Percentiles rank a stretch among this genome's conserved stretches.
phyloP scores from a whole-genome alignment of 2,329 filamentous ascomycete species.

The Ascochyta viciae-villosae region DNA sequence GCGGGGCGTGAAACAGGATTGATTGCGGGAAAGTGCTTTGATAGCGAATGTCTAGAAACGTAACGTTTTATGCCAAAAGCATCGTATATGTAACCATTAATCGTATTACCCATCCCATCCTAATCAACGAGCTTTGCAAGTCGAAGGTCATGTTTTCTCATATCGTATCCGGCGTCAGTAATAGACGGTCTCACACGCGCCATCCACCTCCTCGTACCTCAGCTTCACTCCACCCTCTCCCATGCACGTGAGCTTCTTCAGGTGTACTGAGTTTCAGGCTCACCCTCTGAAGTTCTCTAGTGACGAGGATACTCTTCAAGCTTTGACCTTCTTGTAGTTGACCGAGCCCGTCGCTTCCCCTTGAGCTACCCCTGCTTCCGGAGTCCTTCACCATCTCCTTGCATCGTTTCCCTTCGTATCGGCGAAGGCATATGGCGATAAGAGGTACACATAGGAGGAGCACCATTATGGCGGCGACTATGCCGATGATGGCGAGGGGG shows the following conservation, averaged over 20 bases:
- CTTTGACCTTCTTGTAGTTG: slow-evolving; percentile 24
- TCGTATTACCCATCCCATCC: slow-evolving; percentile 7
- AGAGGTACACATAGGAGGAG: slow-evolving; percentile 29
- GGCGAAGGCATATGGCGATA: slow-evolving; percentile 27
- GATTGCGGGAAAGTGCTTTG: background rate
- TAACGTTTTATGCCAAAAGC: background rate
- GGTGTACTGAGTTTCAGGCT: slow-evolving; percentile 28
- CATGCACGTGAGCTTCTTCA: slow-evolving; percentile 20
- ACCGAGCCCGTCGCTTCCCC: slow-evolving; percentile 12
- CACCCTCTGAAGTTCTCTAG: slow-evolving; percentile 29
- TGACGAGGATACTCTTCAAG: slow-evolving; percentile 31
- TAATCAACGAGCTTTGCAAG: background rate
- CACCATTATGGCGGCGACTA: slow-evolving; percentile 27
- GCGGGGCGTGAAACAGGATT: background rate
- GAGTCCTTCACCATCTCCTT: slow-evolving; percentile 23
- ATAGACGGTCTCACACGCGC: slow-evolving; percentile 4
- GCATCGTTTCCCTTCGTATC: slow-evolving; percentile 29
- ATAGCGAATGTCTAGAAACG: background rate
- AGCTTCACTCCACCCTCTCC: slow-evolving; percentile 27
- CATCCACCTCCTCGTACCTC: slow-evolving; percentile 25
- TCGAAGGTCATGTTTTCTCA: too few species aligned
- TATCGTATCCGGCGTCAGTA: too few species aligned
- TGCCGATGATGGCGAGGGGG: slow-evolving; percentile 32
- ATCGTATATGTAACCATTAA: background rate
- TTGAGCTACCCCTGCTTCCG: slow-evolving; percentile 12